These are phyloP conservation scores for Candida corydali DNA, from an alignment of 805 yeast species.

Conservation along the genomic window DNA sequence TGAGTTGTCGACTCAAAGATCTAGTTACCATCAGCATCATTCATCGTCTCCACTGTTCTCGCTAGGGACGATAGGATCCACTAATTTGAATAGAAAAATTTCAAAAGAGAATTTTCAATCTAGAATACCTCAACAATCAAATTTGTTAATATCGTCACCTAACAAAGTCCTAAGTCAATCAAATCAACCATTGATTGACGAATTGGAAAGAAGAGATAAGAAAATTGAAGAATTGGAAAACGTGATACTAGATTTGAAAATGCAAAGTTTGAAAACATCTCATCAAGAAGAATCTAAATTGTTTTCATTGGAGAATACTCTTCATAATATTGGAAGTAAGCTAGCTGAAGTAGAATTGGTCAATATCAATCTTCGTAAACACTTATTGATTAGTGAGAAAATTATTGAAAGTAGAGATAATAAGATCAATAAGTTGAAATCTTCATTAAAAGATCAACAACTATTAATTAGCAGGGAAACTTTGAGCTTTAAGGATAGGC, in stretches of 20 bases:
- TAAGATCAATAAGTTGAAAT: slow-evolving; percentile 53
- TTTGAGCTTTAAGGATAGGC: slow-evolving; percentile 43
- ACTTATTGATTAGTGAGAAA: slow-evolving; percentile 50
- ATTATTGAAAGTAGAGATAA: slow-evolving; percentile 55
- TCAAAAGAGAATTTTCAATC: slow-evolving; percentile 3
- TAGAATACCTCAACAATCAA: slow-evolving; percentile 1
- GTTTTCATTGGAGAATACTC: slow-evolving; percentile 51
- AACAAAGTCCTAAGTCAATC: not conserved
- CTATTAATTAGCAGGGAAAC: slow-evolving; percentile 37
- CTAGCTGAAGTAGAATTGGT: slow-evolving; percentile 60
- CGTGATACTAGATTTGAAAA: slow-evolving; percentile 23
- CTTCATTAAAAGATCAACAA: slow-evolving; percentile 48
- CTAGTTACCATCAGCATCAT: slow-evolving; percentile 1
- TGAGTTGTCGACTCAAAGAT: slow-evolving; percentile 35
- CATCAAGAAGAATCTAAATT: slow-evolving; percentile 45
- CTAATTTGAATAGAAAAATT: not conserved
- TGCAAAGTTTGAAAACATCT: slow-evolving; percentile 24
- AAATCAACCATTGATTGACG: slow-evolving; percentile 13
- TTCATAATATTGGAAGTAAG: slow-evolving; percentile 54
- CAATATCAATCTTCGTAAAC: slow-evolving; percentile 53
- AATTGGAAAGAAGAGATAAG: slow-evolving; percentile 22
- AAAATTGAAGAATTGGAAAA: slow-evolving; percentile 29
- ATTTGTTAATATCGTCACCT: slow-evolving; percentile 4
- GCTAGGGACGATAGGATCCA: not conserved
- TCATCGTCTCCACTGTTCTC: not conserved